These are phyloP conservation scores for Agapanthus africanus DNA, from an alignment of 106 monocot species.

Conservation along the genomic window DNA sequence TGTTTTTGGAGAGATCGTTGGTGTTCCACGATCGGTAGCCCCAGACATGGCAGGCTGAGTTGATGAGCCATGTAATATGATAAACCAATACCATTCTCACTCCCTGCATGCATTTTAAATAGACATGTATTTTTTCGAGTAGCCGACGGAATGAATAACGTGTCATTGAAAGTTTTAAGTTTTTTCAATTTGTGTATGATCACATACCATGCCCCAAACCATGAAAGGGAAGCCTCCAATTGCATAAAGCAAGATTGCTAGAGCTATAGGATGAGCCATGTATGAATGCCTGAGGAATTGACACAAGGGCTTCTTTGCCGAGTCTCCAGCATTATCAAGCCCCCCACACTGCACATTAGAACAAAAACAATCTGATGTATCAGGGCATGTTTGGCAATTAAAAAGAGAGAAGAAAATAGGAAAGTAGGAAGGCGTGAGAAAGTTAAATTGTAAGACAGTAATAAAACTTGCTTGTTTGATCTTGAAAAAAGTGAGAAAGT, in stretches of 20 bases:
- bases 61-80: neutral
- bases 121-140: too few relatives aligned
- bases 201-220: slow-evolving; percentile 4
- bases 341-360: slow-evolving; percentile 1
- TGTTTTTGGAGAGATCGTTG: slow-evolving; percentile 34
- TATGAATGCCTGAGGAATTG: neutral
- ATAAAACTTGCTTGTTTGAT: too few relatives aligned
- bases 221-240: slow-evolving; percentile 3
- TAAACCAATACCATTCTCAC: neutral
- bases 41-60: slow-evolving; percentile 11
- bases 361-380: too few relatives aligned
- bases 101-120: slow-evolving; percentile 1
- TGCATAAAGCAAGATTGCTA: slow-evolving; percentile 1
- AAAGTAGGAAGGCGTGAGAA: too few relatives aligned
- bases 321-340: neutral
- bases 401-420: too few relatives aligned
- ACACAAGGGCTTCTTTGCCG: neutral
- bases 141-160: too few relatives aligned
- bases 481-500: too few relatives aligned
- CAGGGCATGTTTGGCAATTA: too few relatives aligned
- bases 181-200: neutral
- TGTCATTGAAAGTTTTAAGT: too few relatives aligned
- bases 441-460: too few relatives aligned
- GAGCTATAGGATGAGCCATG: neutral
- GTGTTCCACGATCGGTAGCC: slow-evolving; percentile 27